Base-by-base conservation (phyloP, 768 basidiomycete genomes). In the Lactarius sp. region DNA sequence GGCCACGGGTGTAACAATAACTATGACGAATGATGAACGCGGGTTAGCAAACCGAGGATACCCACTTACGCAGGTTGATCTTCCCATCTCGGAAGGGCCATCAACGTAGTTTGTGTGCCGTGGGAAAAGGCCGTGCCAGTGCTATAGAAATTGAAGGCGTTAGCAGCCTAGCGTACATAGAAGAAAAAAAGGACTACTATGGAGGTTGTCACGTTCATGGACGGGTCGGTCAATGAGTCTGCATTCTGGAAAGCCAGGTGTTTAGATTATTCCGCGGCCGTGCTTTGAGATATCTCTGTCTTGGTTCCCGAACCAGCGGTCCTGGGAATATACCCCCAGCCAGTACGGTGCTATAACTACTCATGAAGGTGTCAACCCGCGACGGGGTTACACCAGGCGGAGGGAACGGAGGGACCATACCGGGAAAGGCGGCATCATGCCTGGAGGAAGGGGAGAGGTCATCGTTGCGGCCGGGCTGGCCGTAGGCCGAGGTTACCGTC, bases 1-100 rank as follows among this genome's bases (percentile, higher is more conserved):
- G 0, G 92, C 94, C 14, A 95, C 92, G 6, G 87, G 86, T 0
- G 92, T 94, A 4, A 91, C 89, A 66, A 94, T 79, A 20, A 94
- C 87, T 85, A 62, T 18, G 41, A 55, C 56, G 46, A 20, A 27
- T 55, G 51, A 39, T 64, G 27, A 59, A 49, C 46, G 49, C 33
- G 10, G 13, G 16, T 16, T 51, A 22, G 39, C 14, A 20, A 27
- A 42, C 2, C 18, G 27, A 59, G 9, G 41, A 56, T 57, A n/a
- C 37, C 12, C 34, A 80, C 86, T 67, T 71, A 90, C 89, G 75
- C 52, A 92, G 74, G 70, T 93, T 91, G 49, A 88, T 79, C 54
- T 79, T 76, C 1, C 85, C 81, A 7, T 82, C 77, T 44, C 87
- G 79, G 72, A 95, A 95, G 73, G 65, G 8, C 83, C 83, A 60